phyloP scores from a whole-genome alignment of 345 rosid species.

The Salix caprea region DNA sequence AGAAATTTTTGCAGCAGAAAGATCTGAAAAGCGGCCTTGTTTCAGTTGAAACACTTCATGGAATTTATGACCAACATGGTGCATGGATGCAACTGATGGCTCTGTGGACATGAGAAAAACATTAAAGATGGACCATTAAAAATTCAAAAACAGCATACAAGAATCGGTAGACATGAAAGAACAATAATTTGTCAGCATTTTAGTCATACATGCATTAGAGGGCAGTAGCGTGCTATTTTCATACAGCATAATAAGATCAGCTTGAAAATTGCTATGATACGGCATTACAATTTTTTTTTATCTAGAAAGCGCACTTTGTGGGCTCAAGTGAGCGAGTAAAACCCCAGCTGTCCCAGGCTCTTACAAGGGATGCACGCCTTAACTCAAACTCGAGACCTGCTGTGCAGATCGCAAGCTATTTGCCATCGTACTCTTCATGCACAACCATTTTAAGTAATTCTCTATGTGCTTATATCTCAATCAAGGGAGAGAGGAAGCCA shows the following conservation, averaged over 20 bases:
- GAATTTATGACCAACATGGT: constrained; percentile 69
- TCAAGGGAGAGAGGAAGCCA: neutral
- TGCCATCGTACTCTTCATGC: neutral
- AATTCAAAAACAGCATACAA: neutral
- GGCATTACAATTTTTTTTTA: neutral
- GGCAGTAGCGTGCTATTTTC: neutral
- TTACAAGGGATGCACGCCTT: no score
- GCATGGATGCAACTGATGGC: constrained; percentile 46
- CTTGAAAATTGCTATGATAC: neutral
- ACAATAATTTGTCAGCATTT: neutral
- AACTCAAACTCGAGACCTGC: no score
- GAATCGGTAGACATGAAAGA: neutral
- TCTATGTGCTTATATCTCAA: neutral
- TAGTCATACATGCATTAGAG: neutral
- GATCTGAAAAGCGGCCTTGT: constrained; percentile 78
- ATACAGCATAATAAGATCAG: neutral
- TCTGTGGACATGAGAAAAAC: constrained; percentile 33
- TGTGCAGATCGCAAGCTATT: no score
- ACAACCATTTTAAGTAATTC: neutral
- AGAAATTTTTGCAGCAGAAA: constrained; percentile 70
- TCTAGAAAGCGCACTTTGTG: no score
- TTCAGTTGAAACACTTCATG: constrained; percentile 85
- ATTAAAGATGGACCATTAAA: neutral
- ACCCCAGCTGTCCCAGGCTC: no score
- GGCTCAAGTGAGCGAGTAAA: no score